Base-by-base conservation (phyloP, 257 asterid species). In the Solanum chiquidenum region DNA sequence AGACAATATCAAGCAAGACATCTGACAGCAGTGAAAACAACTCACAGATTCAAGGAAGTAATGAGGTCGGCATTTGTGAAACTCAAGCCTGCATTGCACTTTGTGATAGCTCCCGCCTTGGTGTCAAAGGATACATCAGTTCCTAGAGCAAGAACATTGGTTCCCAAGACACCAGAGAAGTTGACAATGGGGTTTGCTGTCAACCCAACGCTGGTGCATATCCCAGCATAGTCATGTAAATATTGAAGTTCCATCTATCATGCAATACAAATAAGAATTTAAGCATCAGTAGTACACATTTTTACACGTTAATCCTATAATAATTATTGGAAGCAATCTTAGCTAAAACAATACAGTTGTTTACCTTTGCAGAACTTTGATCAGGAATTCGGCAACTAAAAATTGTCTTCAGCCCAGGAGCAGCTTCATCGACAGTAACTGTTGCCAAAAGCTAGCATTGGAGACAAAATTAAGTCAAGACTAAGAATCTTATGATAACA, bases 301-400 rank as follows among this genome's bases (percentile, higher is more conserved):
- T 76, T 5, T 13, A 18, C 44, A 18, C 12, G 1, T 46, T 49
- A 37, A 46, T 10, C 35, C 42, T 49, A 82, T 18, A 27, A 79
- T 31, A 46, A 49, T 25, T 49, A 18, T 18, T 31, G 44, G 25
- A 9, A 18, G 69, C 64, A 79, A 79, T 18, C 86, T 46, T 10
- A 49, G 44, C 31, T 11, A 46, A 82, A 52, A 55, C 20, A 23
- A 29, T 9, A 82, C 18, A 49, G 69, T 16, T 49, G 44, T 10
- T 44, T 82, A 49, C 86, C 86, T 49, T 82, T 82, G 86, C 44
- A 82, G 86, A 82, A 82, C 86, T 82, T 5, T 49, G 86, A 82
- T 82, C 86, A 9, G 86, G 69, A 49, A 82, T 49, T 82, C 86
- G 64, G 44, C 40, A 82, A 66, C 69, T 82, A 82, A 82, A 52